A percentile compares a stretch with the other conserved stretches of the same genome.
Evolutionary conservation across 495 filamentous ascomycete genomes (phyloP).

Genomic region (Saxophila tyrrhenica): DNA sequence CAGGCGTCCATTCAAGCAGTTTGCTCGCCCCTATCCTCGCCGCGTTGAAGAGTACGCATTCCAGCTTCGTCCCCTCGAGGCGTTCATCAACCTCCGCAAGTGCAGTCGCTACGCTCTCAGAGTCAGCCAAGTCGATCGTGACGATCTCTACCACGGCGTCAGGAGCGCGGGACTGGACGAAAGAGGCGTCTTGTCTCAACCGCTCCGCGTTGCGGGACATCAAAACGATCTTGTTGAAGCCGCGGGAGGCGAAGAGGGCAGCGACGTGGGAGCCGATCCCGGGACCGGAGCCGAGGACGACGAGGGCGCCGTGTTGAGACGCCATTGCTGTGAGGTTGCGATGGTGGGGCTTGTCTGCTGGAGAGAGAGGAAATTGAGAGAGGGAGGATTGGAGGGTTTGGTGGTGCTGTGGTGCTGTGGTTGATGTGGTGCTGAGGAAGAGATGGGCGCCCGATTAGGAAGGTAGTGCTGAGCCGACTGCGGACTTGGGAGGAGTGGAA

Average conservation of each 20-base stretch:
- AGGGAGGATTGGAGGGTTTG: no score
- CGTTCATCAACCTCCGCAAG: not conserved
- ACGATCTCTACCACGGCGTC: not conserved
- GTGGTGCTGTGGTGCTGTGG: no score
- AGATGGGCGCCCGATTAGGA: no score
- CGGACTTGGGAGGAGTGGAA: no score
- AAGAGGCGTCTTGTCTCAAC: not conserved
- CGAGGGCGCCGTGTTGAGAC: not conserved
- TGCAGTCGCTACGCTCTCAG: not conserved
- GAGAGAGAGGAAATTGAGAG: no score
- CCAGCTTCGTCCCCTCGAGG: not conserved
- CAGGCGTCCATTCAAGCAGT: not conserved
- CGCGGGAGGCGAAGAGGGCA: not conserved
- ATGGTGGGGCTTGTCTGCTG: no score
- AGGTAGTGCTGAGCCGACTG: no score
- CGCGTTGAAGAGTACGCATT: not conserved
- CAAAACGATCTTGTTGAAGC: not conserved
- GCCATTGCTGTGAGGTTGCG: not conserved
- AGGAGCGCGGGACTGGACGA: not conserved
- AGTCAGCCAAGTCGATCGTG: not conserved
- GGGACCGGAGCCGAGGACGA: not conserved
- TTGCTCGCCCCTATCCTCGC: not conserved
- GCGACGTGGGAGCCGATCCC: not conserved
- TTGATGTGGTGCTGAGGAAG: no score
- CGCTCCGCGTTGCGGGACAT: not conserved